These are phyloP conservation scores for Aspergillus fructus DNA, from an alignment of 2,329 filamentous ascomycete genomes.

Conservation along the genomic window DNA sequence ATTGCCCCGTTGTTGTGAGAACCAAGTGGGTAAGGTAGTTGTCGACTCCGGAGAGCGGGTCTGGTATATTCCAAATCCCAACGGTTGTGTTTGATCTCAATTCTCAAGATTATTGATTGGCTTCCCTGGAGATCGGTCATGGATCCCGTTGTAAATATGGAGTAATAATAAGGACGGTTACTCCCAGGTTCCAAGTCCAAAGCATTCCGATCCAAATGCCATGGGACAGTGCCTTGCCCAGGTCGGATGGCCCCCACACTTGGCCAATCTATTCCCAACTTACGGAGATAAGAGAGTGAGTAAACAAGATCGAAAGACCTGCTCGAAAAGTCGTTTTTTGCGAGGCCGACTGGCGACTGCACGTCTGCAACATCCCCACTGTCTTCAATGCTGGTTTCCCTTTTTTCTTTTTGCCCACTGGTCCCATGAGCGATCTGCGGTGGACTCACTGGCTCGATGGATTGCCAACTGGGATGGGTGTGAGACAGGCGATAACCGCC, in stretches of 20 bases:
- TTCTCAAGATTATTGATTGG: background rate
- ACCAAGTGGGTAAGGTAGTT: background rate
- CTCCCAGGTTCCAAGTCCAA: no score
- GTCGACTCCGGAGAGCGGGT: background rate
- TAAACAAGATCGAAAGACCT: background rate
- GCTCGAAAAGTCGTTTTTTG: background rate
- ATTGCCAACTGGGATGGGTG: background rate
- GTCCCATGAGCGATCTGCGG: background rate
- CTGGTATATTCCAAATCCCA: background rate
- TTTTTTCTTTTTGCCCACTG: background rate
- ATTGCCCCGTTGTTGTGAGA: background rate
- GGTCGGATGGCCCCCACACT: background rate
- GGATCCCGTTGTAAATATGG: background rate
- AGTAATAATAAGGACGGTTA: no score
- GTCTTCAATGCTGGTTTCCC: background rate
- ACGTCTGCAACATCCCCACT: background rate
- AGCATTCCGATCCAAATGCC: no score
- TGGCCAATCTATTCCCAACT: background rate
- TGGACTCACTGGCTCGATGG: background rate
- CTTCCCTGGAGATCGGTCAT: background rate
- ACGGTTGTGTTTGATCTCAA: background rate
- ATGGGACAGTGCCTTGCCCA: background rate
- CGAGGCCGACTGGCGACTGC: background rate
- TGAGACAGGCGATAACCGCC: constrained; percentile 1
- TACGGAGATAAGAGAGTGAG: background rate